Evolutionary conservation across 345 rosid species (phyloP), one percentile per base, ranked within the genome.

Genomic region (Rhizophora mangle): DNA sequence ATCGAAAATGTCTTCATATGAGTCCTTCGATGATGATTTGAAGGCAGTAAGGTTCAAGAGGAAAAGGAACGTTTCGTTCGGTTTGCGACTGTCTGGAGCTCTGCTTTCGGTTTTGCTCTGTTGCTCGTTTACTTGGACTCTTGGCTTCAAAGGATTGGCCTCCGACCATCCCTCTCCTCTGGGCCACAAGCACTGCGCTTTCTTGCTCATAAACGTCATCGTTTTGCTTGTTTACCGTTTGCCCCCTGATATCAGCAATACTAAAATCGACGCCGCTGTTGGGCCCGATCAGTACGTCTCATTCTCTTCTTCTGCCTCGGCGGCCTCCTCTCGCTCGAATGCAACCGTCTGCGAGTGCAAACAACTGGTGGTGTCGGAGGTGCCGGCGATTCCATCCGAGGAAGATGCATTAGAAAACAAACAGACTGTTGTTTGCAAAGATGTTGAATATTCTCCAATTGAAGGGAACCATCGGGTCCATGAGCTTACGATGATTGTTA

Each of bases 181-280:
- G 1, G 24, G 24, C 24, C 24, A 24, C 24, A 79, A 74, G 19
- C 22, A 83, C 54, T 62, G 36, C 65, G 68, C 68, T 54, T 87
- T 89, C 63, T 34, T 76, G 39, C 11, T 82, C 18, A 51, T 83
- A 68, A 86, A 89, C 71, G 72, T 78, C 59, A 78, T 87, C 71
- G 60, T 89, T 71, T 57, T 80, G 6, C 24, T 75, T 8, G 75
- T 86, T 56, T 79, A 66, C 67, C 53, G 55, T 31, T 76, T 81
- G 36, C 85, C 92, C 51, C 22, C 57, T 27, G 30, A 47, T 30
- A 32, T 24, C 21, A 18, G 2, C 30, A 15, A 20, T 30, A 49
- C 5, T 52, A 15, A 34, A n/a, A 32, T 8, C 26, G 32, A 10
- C 49, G n/a, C 62, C 49, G 62, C 18, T 3, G n/a, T 13, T 27